A percentile compares a stretch with the other conserved stretches of the same genome.
These are phyloP conservation scores for Trichoderma virens DNA, from an alignment of 495 filamentous ascomycete genomes.

Conservation along the genomic window DNA sequence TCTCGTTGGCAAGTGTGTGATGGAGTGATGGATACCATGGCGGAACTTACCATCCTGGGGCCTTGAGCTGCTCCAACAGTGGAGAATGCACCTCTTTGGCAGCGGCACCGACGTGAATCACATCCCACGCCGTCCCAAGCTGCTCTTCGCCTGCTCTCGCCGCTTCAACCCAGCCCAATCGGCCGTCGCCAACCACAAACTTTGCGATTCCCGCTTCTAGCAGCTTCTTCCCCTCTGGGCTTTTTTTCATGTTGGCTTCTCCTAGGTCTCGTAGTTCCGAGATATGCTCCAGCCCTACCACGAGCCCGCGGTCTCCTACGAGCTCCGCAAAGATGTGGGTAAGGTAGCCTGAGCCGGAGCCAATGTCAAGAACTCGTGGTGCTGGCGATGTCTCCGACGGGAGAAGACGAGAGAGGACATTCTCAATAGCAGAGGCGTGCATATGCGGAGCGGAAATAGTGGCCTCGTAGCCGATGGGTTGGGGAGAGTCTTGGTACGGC, in stretches of 20 bases:
- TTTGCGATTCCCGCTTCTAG: constrained; percentile 53
- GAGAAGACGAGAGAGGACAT: constrained; percentile 53
- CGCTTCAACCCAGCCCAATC: constrained; percentile 58
- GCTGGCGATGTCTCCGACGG: constrained; percentile 35
- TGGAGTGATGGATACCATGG: neutral
- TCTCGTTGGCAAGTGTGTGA: too few relatives aligned
- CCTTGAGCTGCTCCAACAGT: constrained; percentile 69
- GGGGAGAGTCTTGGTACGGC: constrained; percentile 86
- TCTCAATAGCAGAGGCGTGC: constrained; percentile 74
- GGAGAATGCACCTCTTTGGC: constrained; percentile 64
- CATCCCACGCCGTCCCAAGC: constrained; percentile 57
- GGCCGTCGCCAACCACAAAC: constrained; percentile 76
- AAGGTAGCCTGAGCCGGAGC: constrained; percentile 84
- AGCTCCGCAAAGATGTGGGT: constrained; percentile 85
- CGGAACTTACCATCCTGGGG: constrained; percentile 51
- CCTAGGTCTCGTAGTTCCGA: constrained; percentile 65
- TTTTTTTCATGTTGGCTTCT: constrained; percentile 65
- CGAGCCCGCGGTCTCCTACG: constrained; percentile 49
- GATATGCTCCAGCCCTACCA: constrained; percentile 91
- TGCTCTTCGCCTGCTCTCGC: constrained; percentile 28
- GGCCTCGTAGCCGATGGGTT: constrained; percentile 76
- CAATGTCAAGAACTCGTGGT: constrained; percentile 71
- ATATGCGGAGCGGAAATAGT: constrained; percentile 98
- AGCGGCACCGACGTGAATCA: constrained; percentile 92
- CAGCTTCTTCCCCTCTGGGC: constrained; percentile 52